Base-by-base conservation (phyloP, 805 yeast genomes). In the Teunomyces stri region DNA sequence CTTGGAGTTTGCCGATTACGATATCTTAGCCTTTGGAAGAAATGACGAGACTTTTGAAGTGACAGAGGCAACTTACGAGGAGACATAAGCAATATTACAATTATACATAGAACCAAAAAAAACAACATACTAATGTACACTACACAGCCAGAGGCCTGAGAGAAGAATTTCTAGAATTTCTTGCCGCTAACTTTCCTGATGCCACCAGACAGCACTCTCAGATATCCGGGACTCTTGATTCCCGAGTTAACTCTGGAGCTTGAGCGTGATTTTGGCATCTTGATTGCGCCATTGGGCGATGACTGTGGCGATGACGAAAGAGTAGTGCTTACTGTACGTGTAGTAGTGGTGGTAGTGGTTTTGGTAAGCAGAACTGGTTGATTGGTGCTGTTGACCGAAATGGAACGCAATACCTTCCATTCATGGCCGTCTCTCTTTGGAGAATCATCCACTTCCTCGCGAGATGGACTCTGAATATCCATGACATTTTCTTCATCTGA, bases 261-360 rank as follows among this genome's bases (percentile, higher is more conserved):
- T 4, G 64, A 57, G 37, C 64, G 49, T 6, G 65, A 55, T 43
- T 62, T 62, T 6, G 68, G 61, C 12, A 62, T 49, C 49, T 56
- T 60, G 33, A 62, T 55, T n/a, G 36, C 38, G 9, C 44, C 39
- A 12, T 22, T 33, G 15, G 65, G 64, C 4, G 68, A 59, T 5
- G 69, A 54, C n/a, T 56, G 59, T 13, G 73, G 74, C 7, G 72
- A 62, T 12, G 67, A 61, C 28, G 65, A 58, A 45, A 66, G 55
- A 2, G 72, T 67, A 1, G 69, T 64, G 53, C 81, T 76, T 4
- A 76, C 75, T 1, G 79, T 76, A 5, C 79, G 67, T 6, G 81
- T 76, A 5, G 79, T 77, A 3, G 80, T 75, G 3, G 75, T 74
- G 2, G 79, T 76, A 11, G 72, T 68, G 10, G 70, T 68, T 45